phyloP scores from a whole-genome alignment of 345 rosid species.

The Citrus australasica region DNA sequence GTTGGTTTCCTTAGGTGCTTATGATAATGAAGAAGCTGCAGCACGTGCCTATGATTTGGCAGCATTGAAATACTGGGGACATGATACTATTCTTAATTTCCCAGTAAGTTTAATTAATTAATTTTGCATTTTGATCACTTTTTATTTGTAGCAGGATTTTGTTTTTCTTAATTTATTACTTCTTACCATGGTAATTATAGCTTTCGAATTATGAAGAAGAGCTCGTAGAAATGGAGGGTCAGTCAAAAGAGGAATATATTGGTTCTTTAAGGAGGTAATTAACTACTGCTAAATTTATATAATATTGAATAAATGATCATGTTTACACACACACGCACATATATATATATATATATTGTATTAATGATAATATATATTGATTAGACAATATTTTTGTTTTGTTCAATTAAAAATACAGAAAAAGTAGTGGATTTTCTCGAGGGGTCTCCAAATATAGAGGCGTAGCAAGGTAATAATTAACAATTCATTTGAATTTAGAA shows the following conservation, averaged over 20 bases:
- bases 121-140: not conserved
- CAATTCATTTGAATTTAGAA: not conserved
- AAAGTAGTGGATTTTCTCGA: constrained; percentile 95
- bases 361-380: too few species aligned
- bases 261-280: constrained; percentile 81
- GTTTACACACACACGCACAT: too few species aligned
- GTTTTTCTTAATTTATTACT: not conserved
- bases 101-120: constrained; percentile 40
- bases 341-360: too few species aligned
- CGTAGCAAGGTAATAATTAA: constrained; percentile 66
- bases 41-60: constrained; percentile 98
- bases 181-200: constrained; percentile 28
- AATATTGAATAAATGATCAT: not conserved
- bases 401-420: constrained; percentile 35
- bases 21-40: constrained; percentile 86
- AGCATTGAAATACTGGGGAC: constrained; percentile 95
- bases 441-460: constrained; percentile 96
- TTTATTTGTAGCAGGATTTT: not conserved
- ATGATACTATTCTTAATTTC: constrained; percentile 76
- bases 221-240: constrained; percentile 72
- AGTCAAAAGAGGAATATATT: constrained; percentile 79
- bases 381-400: not conserved
- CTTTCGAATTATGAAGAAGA: constrained; percentile 51
- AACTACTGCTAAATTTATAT: not conserved
- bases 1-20: constrained; percentile 51